Evolutionary conservation across 345 rosid species (phyloP), one percentile per base, ranked within the genome.

Genomic region (Lepidium aucheri): DNA sequence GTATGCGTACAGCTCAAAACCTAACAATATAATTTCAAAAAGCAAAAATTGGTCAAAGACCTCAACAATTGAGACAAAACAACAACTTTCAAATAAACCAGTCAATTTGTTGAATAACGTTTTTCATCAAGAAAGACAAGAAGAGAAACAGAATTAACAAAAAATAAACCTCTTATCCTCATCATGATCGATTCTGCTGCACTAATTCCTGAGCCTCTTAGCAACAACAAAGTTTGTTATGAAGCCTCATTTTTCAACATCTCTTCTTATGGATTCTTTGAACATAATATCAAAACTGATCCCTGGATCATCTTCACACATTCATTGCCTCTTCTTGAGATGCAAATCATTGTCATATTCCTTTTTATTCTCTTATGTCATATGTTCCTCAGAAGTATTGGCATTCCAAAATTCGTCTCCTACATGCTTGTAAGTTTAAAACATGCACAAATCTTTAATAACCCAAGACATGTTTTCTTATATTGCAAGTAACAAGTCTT

Each of bases 291-390:
- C 18, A 36, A 59, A 11, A 28, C 32, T 28, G 32, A 42, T 58
- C 50, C 67, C 3, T 18, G 51, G 52, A 26, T 60, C 32, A 53
- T 73, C 9, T 65, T 73, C 49, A 50, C 57, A 34, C 58, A 74
- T 53, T 58, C 78, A 55, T 57, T 74, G 54, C 74, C 78, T 49
- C 74, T 75, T 52, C 69, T 75, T 24, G 74, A 75, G 50, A 17
- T 69, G 28, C 74, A 68, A 41, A 34, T 69, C 15, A 4, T 69
- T 26, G 60, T 63, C 55, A 50, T 69, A 35, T 75, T 69, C 32
- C 9, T 69, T n/a, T 16, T 18, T 13, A 10, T 69, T 14, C 55
- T 49, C 26, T 55, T 59, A 2, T 46, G 20, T 42, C 57, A 75
- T 51, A 17, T 69, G 56, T 40, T 75, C 32, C 70, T 75, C 32